phyloP scores from a whole-genome alignment of 148 eudicot genomes.

The Bassia scoparia region DNA sequence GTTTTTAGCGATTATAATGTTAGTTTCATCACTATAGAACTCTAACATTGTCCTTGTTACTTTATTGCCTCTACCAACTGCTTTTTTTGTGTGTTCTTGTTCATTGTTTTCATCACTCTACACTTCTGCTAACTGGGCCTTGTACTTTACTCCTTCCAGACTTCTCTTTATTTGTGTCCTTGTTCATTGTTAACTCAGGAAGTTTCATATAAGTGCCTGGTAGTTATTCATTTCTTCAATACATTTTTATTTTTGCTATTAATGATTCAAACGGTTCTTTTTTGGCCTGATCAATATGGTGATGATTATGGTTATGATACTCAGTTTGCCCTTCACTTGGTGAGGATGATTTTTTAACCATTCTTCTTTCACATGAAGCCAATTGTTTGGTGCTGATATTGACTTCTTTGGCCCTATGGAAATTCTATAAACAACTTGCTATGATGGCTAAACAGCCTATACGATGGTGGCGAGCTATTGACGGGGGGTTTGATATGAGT shows the following conservation, averaged over 20 bases:
- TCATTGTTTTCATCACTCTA: no score
- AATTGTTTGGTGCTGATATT: slow-evolving; percentile 61
- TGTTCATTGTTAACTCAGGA: neutral
- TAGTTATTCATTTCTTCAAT: neutral
- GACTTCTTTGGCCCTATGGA: slow-evolving; percentile 53
- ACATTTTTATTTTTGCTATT: neutral
- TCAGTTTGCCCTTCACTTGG: slow-evolving; percentile 62
- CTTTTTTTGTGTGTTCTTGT: no score
- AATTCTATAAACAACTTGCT: slow-evolving; percentile 79
- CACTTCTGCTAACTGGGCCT: no score
- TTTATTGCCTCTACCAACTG: no score
- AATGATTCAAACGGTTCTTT: neutral
- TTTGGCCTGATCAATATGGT: slow-evolving; percentile 1
- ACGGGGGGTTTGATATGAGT: slow-evolving; percentile 95
- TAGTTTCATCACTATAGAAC: no score
- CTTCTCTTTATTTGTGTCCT: neutral
- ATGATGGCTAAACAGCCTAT: slow-evolving; percentile 67
- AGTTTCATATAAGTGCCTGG: neutral
- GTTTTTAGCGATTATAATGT: no score
- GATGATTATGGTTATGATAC: slow-evolving; percentile 4
- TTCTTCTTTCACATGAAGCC: slow-evolving; percentile 77
- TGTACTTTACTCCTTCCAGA: no score
- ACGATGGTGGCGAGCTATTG: slow-evolving; percentile 64
- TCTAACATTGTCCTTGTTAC: no score
- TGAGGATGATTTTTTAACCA: slow-evolving; percentile 57